These are phyloP conservation scores for Ceratopteris richardii DNA, from an alignment of 75 land plant genomes.

Conservation along the genomic window DNA sequence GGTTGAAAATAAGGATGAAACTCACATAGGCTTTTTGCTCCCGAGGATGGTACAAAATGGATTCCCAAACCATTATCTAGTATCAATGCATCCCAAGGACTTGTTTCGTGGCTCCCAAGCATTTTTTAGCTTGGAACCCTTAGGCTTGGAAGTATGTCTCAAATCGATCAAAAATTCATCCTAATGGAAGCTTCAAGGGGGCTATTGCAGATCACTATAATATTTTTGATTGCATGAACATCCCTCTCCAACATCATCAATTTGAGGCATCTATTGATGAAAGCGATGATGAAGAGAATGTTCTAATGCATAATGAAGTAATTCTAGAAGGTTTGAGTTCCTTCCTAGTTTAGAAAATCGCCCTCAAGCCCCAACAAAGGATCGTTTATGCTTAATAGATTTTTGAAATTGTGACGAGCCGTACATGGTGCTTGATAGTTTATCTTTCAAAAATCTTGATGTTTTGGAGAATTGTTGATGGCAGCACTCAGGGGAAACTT, in stretches of 20 bases:
- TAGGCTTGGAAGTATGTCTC: conserved; percentile 19
- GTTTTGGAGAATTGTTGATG: conserved; percentile 70
- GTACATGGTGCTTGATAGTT: conserved; percentile 81
- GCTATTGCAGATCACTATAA: conserved; percentile 42
- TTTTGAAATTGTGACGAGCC: conserved; percentile 21
- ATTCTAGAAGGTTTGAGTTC: conserved; percentile 69
- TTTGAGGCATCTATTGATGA: conserved; percentile 15
- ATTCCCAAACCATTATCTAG: conserved; percentile 64
- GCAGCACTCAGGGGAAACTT: conserved; percentile 75
- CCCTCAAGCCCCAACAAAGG: background rate
- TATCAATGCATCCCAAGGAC: conserved; percentile 17
- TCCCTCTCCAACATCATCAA: conserved; percentile 18
- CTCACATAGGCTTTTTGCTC: conserved; percentile 48
- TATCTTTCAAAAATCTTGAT: conserved; percentile 89
- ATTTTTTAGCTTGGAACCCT: conserved; percentile 16
- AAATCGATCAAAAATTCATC: conserved; percentile 81
- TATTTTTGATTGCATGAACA: conserved; percentile 60
- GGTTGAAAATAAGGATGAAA: conserved; percentile 25
- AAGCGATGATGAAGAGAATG: conserved; percentile 52
- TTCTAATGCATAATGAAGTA: conserved; percentile 26
- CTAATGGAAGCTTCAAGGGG: conserved; percentile 78
- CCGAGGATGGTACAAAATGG: conserved; percentile 77
- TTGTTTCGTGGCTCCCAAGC: conserved; percentile 52
- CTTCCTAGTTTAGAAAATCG: conserved; percentile 52
- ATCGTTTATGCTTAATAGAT: background rate